Base-by-base conservation (phyloP, 768 basidiomycete genomes). In the Macrolepiota dolichaula region DNA sequence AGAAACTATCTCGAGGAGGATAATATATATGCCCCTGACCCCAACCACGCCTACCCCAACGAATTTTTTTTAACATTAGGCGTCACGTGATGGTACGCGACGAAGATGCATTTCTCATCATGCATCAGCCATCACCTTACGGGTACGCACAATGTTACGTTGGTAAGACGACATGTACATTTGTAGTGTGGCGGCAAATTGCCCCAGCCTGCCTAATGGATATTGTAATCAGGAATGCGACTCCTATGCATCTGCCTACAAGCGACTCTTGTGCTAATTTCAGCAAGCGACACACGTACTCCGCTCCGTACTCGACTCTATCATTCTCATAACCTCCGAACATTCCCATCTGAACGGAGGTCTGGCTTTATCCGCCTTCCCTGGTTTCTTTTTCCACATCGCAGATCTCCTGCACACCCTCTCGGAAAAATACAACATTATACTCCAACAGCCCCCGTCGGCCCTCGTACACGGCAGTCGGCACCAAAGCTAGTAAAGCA, bases 381-480 rank as follows among this genome's bases (percentile, higher is more conserved):
- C 81, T 74, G 12, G 71, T 72, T 67, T 91, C 87, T 63, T 77
- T 81, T 69, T 93, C 92, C 9, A 92, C 84, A 53, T 86, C 82
- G 65, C 87, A 88, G 44, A 95, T 92, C 73, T 92, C 90, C 71
- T 89, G 84, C 52, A 92, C 83, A 0, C 93, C 93, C 70, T 87
- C 88, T 66, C 93, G 74, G 70, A 95, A 90, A 72, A 87, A 92
- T 38, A 92, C 87, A 2, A 94, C 88, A 67, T 95, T 95, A 73
- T 89, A 94, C 69, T 95, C 93, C 32, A 95, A 77, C 50, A 94
- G 76, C 22, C 90, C 91, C 17, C 90, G 79, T 57, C 88, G 80
- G 62, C 83, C 80, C 55, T 92, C 88, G 65, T 84, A 92, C 51
- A 91, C 85, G 35, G 80, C 76, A 1, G 90, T 88, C 27, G 89